Conservation (phyloP, 2,329 filamentous ascomycete genomes). For the Ramularia collo-cygni region DNA sequence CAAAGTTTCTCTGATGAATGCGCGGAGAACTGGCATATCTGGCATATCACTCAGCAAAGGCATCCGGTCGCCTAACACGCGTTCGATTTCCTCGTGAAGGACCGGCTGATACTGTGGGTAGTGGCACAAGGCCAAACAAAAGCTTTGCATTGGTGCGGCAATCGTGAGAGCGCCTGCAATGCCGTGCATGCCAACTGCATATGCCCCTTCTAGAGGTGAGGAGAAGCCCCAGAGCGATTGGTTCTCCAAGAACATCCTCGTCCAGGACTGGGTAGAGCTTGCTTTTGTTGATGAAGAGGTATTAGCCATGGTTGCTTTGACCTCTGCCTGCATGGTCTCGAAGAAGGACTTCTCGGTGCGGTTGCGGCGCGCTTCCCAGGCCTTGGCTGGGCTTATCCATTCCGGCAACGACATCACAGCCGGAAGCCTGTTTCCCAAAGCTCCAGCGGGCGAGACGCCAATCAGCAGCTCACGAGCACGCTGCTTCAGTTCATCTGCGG, state of each 20-base stretch:
- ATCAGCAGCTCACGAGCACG: slow-evolving; percentile 41
- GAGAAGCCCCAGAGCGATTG: slow-evolving; percentile 35
- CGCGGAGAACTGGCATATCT: slow-evolving; percentile 47
- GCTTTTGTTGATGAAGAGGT: slow-evolving; percentile 2
- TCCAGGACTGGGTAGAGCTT: slow-evolving; percentile 32
- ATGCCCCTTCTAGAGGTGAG: slow-evolving; percentile 40
- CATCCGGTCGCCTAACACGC: slow-evolving; percentile 48
- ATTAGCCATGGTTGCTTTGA: slow-evolving; percentile 28
- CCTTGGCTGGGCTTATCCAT: slow-evolving; percentile 36
- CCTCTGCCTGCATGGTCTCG: slow-evolving; percentile 38
- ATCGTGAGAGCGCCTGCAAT: slow-evolving; percentile 43
- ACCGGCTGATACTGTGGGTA: slow-evolving; percentile 36
- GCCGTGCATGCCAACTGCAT: slow-evolving; percentile 43
- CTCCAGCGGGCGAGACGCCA: slow-evolving; percentile 41
- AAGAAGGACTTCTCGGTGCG: slow-evolving; percentile 40
- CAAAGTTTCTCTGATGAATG: slow-evolving; percentile 53
- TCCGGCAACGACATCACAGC: slow-evolving; percentile 41
- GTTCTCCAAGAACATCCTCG: slow-evolving; percentile 37
- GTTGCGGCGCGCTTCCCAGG: slow-evolving; percentile 40
- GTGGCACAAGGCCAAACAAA: slow-evolving; percentile 41
- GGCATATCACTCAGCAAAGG: slow-evolving; percentile 46
- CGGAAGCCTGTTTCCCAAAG: slow-evolving; percentile 40
- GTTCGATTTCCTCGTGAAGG: slow-evolving; percentile 51
- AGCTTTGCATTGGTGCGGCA: slow-evolving; percentile 42
- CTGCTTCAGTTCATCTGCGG: slow-evolving; percentile 42